phyloP scores from a whole-genome alignment of 192 early-diverging fungal genomes.

The Entophlyctis luteolus region DNA sequence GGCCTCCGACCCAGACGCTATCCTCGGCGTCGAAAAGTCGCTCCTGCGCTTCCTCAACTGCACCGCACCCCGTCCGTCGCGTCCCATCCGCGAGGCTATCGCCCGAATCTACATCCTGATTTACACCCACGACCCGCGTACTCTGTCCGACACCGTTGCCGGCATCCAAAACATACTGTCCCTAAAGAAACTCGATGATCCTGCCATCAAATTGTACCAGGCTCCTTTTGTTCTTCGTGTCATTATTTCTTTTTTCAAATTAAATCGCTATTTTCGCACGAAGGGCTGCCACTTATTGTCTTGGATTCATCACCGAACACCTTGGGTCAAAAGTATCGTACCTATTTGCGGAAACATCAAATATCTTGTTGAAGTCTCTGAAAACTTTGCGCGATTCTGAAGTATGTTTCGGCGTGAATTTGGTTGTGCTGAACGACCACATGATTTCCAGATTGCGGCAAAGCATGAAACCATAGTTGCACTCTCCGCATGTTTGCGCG shows the following conservation, averaged over 20 bases:
- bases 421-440: no score
- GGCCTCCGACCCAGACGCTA: constrained; percentile 59
- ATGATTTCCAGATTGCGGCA: constrained; percentile 35
- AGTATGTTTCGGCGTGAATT: no score
- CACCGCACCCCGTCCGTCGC: constrained; percentile 57
- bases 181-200: constrained; percentile 58
- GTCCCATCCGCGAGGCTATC: constrained; percentile 69
- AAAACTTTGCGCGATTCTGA: constrained; percentile 7
- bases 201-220: constrained; percentile 62
- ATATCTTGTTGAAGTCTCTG: background rate
- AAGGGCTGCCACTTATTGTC: constrained; percentile 71
- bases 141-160: constrained; percentile 73
- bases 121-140: constrained; percentile 68
- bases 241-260: background rate
- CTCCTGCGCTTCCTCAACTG: constrained; percentile 68
- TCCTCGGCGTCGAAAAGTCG: constrained; percentile 69
- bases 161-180: constrained; percentile 56
- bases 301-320: constrained; percentile 74
- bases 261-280: no score
- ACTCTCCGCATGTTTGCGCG: constrained; percentile 61
- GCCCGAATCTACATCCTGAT: constrained; percentile 64
- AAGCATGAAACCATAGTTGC: constrained; percentile 67
- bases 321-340: constrained; percentile 63
- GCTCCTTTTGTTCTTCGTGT: background rate
- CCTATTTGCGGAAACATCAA: constrained; percentile 6